Evolutionary conservation across 2,329 filamentous ascomycete genomes (phyloP), one percentile per base, ranked within the genome.

Genomic region (Talaromyces sp.): DNA sequence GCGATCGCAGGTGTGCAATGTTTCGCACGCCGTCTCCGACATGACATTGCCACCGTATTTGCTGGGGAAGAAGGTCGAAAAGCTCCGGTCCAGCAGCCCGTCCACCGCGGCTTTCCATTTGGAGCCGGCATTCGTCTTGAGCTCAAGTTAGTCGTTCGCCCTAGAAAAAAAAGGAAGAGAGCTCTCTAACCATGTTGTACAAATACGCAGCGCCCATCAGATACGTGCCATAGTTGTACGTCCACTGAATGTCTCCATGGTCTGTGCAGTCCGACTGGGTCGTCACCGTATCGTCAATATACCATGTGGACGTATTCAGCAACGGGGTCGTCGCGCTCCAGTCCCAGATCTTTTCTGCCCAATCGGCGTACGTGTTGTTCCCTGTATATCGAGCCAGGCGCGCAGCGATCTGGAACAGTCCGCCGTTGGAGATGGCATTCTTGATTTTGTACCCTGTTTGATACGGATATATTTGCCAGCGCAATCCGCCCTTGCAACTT

Each of bases 381-480:
- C 86, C 85, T 0, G 92, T 96, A 76, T 91, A 95, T 12, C 88
- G 82, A 0, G 89, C 89, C 6, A 96, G 82, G 16, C 91, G 87
- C 7, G 91, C 82, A 2, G 81, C 79, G 10, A 87, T 77, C 65
- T 85, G 82, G 72, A 86, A 85, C 62, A 86, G 80, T 34, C 79
- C 83, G 3, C 83, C 84, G 65, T 86, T 86, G 12, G 81, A 83
- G 64, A 86, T 82, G 27, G 81, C 79, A 66, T 86, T 86, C 66
- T 86, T 85, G 67, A 83, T 86, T 59, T 76, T 75, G 67, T 81
- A 86, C 5, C 91, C 91, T 61, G 82, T 85, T 77, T 92, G 92
- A 77, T 88, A 90, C 12, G 85, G 82, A 77, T 89, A 93, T 64
- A 96, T 89, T 77, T 96, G 92, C 92, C 92, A 96, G 65, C 89